Evolutionary conservation across 2,329 filamentous ascomycete genomes (phyloP), one percentile per base, ranked within the genome.

Genomic region (Verticillium longisporum): DNA sequence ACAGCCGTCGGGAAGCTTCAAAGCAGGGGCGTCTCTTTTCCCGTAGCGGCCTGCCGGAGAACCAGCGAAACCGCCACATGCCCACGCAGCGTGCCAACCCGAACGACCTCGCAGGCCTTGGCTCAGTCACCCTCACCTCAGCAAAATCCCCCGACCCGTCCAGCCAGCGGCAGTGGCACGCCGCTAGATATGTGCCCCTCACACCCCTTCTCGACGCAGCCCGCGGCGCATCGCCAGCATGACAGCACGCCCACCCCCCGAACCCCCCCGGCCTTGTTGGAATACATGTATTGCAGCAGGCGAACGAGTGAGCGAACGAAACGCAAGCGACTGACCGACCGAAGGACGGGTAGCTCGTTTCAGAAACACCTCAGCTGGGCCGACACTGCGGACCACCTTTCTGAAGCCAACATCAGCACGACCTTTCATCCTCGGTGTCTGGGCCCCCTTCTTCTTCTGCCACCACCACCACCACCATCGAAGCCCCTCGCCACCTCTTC

Each of bases 311-410:
- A 45, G 18, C 38, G 45, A 53, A 53, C 45, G 45, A 53, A 53
- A 9, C 6, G 26, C 26, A 31, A 31, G 26, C 38, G 38, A 45
- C 18, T 26, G 45, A 31, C 45, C 9, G 45, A 21, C 45, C 18
- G 45, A 53, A 53, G n/a, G 45, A 53, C 45, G 32, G 32, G 55
- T 56, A 56, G 55, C 55, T 56, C 21, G 55, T 56, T 56, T 56
- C 55, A 56, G 55, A 37, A 56, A 56, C 33, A 56, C 34, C 21
- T 37, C 55, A 56, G 55, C n/a, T 37, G 33, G 32, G 15, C 18
- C 55, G 55, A 56, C 33, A 31, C 21, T 7, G 55, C 21, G 45
- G 10, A 21, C 18, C 45, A n/a, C 26, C 26, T 31, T 31, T 21
- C 7, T 11, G 18, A 10, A 53, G 18, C 4, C 7, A 13, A 36